Conservation (phyloP, 768 basidiomycete species). For the Russula foetens region DNA sequence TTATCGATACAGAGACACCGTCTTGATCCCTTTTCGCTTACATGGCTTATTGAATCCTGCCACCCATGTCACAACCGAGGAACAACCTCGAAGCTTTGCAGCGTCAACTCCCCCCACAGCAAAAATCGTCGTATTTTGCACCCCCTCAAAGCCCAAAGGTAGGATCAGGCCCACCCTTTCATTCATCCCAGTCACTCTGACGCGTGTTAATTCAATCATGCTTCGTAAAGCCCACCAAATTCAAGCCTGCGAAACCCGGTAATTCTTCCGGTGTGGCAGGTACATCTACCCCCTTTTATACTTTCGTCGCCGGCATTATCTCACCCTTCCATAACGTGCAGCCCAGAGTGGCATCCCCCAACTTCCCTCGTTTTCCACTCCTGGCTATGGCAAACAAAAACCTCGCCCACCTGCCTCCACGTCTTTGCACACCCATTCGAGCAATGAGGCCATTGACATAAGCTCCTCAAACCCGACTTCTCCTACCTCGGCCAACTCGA, state of each 20-base stretch:
- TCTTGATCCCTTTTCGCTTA: not conserved
- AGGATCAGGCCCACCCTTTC: not conserved
- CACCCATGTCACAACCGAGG: conserved; percentile 19
- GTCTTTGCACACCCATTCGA: not conserved
- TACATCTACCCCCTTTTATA: not conserved
- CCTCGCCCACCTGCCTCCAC: not conserved
- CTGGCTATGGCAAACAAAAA: conserved; percentile 11
- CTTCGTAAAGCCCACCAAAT: conserved; percentile 13
- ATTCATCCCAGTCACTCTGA: not conserved
- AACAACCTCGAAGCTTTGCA: conserved; percentile 21
- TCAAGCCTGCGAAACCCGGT: conserved; percentile 18
- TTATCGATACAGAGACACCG: conserved; percentile 3
- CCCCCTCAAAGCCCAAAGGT: conserved; percentile 12
- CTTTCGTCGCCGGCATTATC: not conserved
- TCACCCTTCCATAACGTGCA: not conserved
- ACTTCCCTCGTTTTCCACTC: conserved; percentile 5
- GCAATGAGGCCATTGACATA: conserved; percentile 16
- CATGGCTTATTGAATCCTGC: not conserved
- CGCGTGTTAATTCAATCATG: not conserved
- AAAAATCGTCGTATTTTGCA: conserved; percentile 8
- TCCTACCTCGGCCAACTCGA: not conserved
- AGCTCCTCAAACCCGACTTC: conserved; percentile 8
- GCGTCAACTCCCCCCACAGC: conserved; percentile 7
- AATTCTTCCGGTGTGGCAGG: not conserved
- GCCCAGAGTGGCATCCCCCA: not conserved